Base-by-base conservation (phyloP, 2,329 filamentous ascomycete genomes). In the Phialophora macrospora region DNA sequence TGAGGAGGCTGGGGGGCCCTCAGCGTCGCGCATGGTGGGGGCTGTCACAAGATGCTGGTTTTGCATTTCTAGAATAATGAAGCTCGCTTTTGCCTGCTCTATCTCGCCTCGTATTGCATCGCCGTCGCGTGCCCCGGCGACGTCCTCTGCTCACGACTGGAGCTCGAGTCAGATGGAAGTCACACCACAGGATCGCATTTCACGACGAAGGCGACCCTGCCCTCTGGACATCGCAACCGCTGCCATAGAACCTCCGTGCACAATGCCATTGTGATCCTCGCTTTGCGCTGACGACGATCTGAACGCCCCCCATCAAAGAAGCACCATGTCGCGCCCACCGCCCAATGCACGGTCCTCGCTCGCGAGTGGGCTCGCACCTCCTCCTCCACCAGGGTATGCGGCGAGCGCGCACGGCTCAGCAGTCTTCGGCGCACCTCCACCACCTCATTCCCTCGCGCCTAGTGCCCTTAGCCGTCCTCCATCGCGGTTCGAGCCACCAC, bases 401-500 rank as follows among this genome's bases (percentile, higher is more conserved):
- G 55, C 55, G 32, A 68, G 65, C 51, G 62, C 58, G 38, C 69
- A 68, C 55, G 67, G 64, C 34, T 71, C 68, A 32, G 61, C 38
- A 22, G 54, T 68, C 22, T 64, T 64, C 28, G 48, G 48, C 48
- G 52, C 62, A 8, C 65, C 63, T 17, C 63, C 65, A 51, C 66
- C 62, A 26, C 67, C 67, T 9, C 22, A 60, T 55, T 64, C 63
- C 26, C 55, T 44, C 5, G 69, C 63, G 8, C 60, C 65, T 11
- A 60, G 44, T 24, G 32, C 48, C 14, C n/a, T 60, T 4, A 67
- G 64, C 41, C 57, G 67, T 24, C 66, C 68, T 34, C 68, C 61
- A 12, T 68, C 65, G 28, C 70, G 71, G n/a, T 32, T 67, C 24
- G 71, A 72, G 49, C 71, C 71, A 14, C 71, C 70, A 49, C 70